Base-by-base conservation (phyloP, 2,329 filamentous ascomycete species). In the Ustulina deusta region DNA sequence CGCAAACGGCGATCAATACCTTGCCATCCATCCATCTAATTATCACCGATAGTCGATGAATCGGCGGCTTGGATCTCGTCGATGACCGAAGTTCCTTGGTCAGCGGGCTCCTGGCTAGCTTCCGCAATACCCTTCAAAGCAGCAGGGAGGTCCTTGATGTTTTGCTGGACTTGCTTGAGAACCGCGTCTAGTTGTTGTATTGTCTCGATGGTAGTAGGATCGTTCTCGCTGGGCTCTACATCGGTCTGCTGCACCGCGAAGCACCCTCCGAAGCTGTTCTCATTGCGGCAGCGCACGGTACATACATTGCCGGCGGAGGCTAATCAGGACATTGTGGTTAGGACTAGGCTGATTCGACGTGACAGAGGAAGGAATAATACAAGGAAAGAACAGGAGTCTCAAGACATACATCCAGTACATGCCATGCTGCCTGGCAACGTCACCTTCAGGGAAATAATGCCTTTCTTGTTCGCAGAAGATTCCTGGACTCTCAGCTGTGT, bases 231-330 rank as follows among this genome's bases (percentile, higher is more conserved):
- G 22, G 79, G 65, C 0, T 64, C 72, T 3, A 67, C 66, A 58
- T 84, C 82, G 22, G 79, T 82, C 74, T 84, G 82, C 72, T 81
- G 78, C 32, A 81, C 75, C 15, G 79, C 76, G 63, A 82, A 77
- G 71, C 81, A 83, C n/a, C 81, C 81, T 36, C 81, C 81, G 48
- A 76, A 76, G 10, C 64, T 69, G 0, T 78, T 76, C 2, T 73
- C 73, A 70, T 82, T 82, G 46, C 76, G 74, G 74, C 81, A 83
- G 25, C 81, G 77, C 20, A 83, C 73, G 7, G 80, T 81, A 71
- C 81, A 83, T 40, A 83, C 71, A 29, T 81, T 78, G 54, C 83
- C 83, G 1, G 83, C 82, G 0, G 82, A 81, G 25, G 76, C 77
- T 78, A 36, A 7, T 32, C 6, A 42, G n/a, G 60, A 49, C 20